Conservation (phyloP, 306 rosid species). For the Luffa acutangula region DNA sequence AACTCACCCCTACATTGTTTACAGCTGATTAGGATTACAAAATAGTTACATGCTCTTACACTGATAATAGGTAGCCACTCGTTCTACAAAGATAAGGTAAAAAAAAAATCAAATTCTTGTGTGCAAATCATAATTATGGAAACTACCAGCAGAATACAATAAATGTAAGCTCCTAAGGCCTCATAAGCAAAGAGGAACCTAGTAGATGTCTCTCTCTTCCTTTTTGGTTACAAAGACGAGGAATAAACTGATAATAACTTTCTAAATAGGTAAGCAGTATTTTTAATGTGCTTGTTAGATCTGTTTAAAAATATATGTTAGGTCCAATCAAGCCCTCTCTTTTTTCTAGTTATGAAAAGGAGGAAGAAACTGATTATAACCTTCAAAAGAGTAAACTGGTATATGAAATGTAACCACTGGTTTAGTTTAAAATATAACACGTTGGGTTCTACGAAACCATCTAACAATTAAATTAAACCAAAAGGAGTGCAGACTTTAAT, state of each 20-base stretch:
- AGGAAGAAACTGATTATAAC: background rate
- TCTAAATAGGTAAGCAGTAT: background rate
- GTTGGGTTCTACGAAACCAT: background rate
- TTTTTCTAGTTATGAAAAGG: background rate
- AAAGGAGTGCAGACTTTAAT: background rate
- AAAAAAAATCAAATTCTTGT: background rate
- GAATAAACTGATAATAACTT: background rate
- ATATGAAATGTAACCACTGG: background rate
- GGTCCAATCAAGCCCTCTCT: background rate
- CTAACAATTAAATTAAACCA: background rate
- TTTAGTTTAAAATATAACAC: background rate
- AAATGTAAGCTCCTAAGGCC: background rate
- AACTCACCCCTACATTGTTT: constrained; percentile 73
- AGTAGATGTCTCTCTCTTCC: background rate
- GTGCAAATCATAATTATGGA: background rate
- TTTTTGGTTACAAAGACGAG: background rate
- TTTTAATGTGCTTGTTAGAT: background rate
- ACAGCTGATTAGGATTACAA: constrained; percentile 16
- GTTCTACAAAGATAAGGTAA: background rate
- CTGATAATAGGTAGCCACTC: background rate
- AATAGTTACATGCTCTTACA: background rate
- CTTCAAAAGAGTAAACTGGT: background rate
- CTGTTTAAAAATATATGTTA: background rate
- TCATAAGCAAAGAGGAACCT: background rate
- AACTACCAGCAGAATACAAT: background rate